Evolutionary conservation across 2,329 filamentous ascomycete species (phyloP).

Genomic region (Karstenula rhodostoma): DNA sequence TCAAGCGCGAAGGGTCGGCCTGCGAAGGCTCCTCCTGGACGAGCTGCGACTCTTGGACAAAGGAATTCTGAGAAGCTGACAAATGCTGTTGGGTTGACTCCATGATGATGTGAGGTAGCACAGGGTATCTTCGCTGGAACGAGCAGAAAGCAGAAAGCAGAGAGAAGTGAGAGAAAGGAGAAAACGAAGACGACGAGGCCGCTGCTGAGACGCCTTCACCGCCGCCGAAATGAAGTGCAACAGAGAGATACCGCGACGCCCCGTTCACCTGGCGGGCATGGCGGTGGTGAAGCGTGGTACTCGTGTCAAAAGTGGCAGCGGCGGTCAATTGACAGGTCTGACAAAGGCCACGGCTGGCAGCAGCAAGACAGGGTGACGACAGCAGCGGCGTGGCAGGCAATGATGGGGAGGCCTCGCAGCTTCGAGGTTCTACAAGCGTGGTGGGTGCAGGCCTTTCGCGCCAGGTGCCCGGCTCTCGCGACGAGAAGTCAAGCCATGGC

Average conservation of each 20-base stretch:
- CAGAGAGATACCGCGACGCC: conserved; percentile 12
- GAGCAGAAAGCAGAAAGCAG: conserved; percentile 18
- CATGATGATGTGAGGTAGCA: conserved; percentile 43
- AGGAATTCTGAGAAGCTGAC: conserved; percentile 30
- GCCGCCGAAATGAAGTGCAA: conserved; percentile 19
- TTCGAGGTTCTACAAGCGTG: conserved; percentile 50
- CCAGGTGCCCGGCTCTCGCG: conserved; percentile 25
- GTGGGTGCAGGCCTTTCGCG: conserved; percentile 37
- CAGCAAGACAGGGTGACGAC: conserved; percentile 25
- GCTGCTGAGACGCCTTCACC: conserved; percentile 16
- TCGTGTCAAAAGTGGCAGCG: conserved; percentile 28
- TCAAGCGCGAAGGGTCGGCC: conserved; percentile 42
- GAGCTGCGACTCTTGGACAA: conserved; percentile 23
- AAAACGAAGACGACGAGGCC: neutral
- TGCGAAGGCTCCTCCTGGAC: conserved; percentile 26
- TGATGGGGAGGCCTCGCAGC: conserved; percentile 32
- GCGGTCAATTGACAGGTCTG: conserved; percentile 38
- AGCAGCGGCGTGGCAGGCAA: conserved; percentile 22
- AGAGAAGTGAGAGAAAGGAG: conserved; percentile 17
- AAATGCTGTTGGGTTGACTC: conserved; percentile 36
- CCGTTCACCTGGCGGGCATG: conserved; percentile 39
- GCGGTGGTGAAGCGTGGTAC: conserved; percentile 38
- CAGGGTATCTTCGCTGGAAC: conserved; percentile 41
- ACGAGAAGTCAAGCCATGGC: conserved; percentile 40
- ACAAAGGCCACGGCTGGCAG: conserved; percentile 27